A percentile compares a stretch with the other conserved stretches of the same genome.
Conservation (phyloP, 208 protist genomes). For the Balamuthia mandrillaris region DNA sequence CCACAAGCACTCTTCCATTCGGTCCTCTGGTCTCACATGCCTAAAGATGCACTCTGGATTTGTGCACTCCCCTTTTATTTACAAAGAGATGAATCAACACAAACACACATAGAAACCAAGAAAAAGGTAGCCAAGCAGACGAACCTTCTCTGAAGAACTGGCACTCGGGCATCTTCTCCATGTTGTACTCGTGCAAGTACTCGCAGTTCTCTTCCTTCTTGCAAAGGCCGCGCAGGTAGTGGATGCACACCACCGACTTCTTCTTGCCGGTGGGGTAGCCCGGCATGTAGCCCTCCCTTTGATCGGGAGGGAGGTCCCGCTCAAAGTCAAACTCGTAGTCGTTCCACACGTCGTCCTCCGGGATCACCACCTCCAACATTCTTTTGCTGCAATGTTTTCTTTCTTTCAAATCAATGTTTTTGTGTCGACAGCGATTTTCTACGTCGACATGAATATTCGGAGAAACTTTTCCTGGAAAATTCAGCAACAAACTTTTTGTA, state of each 20-base stretch:
- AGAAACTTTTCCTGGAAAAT: too few relatives aligned
- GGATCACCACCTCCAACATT: too few relatives aligned
- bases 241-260: slow-evolving; percentile 86
- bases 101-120: background rate
- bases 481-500: too few relatives aligned
- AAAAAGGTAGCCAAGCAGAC: slow-evolving; percentile 32
- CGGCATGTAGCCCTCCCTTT: too few relatives aligned
- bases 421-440: too few relatives aligned
- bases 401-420: too few relatives aligned
- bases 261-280: background rate
- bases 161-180: slow-evolving; percentile 89
- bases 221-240: slow-evolving; percentile 93
- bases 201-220: slow-evolving; percentile 92
- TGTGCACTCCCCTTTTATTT: slow-evolving; percentile 81
- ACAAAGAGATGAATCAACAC: background rate
- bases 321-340: too few relatives aligned
- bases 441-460: too few relatives aligned
- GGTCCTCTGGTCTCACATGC: slow-evolving; percentile 82
- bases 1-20: slow-evolving; percentile 72
- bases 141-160: slow-evolving; percentile 90
- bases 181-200: slow-evolving; percentile 92
- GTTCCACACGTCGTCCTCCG: too few relatives aligned
- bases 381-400: too few relatives aligned
- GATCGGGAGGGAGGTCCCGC: too few relatives aligned
- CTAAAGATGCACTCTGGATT: slow-evolving; percentile 94